Percentiles rank a stretch among this genome's conserved stretches.
Conservation (phyloP, 2,329 filamentous ascomycete species). For the Ceratocystis alfenasii region DNA sequence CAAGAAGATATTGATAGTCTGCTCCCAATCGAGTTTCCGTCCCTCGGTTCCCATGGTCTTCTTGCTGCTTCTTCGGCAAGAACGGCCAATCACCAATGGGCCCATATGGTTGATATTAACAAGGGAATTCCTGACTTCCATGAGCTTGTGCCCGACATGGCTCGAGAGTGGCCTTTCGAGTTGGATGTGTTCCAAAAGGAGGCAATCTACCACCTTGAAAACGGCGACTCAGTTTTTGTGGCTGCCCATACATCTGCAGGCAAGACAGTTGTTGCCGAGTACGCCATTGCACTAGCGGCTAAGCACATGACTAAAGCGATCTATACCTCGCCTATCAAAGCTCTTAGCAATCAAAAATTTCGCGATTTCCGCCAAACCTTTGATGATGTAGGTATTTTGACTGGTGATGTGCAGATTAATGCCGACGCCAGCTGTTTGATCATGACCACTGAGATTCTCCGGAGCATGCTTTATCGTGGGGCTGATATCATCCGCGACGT, state of each 20-base stretch:
- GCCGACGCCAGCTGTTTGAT: conserved; percentile 96
- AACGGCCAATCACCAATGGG: conserved; percentile 78
- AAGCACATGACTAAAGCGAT: conserved; percentile 99
- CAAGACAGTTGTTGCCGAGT: conserved; percentile 96
- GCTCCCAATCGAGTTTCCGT: conserved; percentile 83
- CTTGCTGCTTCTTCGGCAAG: conserved; percentile 60
- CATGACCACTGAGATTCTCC: conserved; percentile 96
- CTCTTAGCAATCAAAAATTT: conserved; percentile 96
- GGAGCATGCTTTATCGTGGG: conserved; percentile 95
- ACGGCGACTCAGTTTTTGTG: conserved; percentile 93
- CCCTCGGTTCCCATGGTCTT: conserved; percentile 70
- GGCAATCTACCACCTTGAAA: conserved; percentile 92
- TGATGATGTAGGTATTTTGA: conserved; percentile 92
- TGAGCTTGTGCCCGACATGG: conserved; percentile 92
- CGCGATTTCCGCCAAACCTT: conserved; percentile 83
- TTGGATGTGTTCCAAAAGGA: conserved; percentile 98
- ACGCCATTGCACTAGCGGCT: conserved; percentile 89
- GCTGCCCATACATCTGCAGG: conserved; percentile 95
- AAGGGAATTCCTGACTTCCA: conserved; percentile 86
- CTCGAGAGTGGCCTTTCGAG: conserved; percentile 90
- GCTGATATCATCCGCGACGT: conserved; percentile 94
- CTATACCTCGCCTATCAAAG: conserved; percentile 97
- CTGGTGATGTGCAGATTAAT: conserved; percentile 94
- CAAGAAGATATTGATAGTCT: conserved; percentile 64
- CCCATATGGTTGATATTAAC: conserved; percentile 95